Evolutionary conservation across 2,329 filamentous ascomycete species (phyloP).

Genomic region (Westerdykella sp.): DNA sequence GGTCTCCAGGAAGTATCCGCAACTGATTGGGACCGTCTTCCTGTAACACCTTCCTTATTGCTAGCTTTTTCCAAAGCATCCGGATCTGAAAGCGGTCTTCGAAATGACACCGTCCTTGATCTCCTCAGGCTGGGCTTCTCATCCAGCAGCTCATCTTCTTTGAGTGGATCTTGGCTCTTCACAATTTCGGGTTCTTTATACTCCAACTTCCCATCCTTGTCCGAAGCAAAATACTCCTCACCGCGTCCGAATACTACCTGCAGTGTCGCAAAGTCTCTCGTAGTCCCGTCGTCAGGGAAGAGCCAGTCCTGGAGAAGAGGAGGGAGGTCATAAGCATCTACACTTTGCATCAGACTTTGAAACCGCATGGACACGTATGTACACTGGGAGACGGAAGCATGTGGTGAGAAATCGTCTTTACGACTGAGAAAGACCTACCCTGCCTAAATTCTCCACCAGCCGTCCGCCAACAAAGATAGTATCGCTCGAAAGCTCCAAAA

Average conservation of each 20-base stretch:
- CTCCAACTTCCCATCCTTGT: slow-evolving; percentile 34
- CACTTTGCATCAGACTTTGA: no score
- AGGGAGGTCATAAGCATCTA: slow-evolving; percentile 35
- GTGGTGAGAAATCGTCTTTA: not conserved
- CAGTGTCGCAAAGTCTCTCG: slow-evolving; percentile 29
- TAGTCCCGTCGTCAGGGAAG: slow-evolving; percentile 25
- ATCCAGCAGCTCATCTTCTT: slow-evolving; percentile 8
- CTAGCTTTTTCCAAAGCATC: slow-evolving; percentile 1
- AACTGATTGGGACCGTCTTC: no score
- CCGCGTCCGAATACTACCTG: slow-evolving; percentile 37
- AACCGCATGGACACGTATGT: not conserved
- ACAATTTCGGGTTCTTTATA: slow-evolving; percentile 26
- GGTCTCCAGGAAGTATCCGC: no score
- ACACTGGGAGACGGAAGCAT: no score
- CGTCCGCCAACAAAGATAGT: slow-evolving; percentile 38
- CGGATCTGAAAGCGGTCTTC: slow-evolving; percentile 21
- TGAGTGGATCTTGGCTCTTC: slow-evolving; percentile 9
- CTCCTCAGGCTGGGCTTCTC: slow-evolving; percentile 16
- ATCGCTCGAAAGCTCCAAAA: slow-evolving; percentile 37
- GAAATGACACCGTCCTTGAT: slow-evolving; percentile 26
- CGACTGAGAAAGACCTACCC: slow-evolving; percentile 17
- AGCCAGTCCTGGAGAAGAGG: slow-evolving; percentile 29
- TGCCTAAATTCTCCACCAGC: slow-evolving; percentile 30
- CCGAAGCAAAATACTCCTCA: slow-evolving; percentile 38
- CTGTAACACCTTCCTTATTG: no score